Percentiles rank a stretch among this genome's conserved stretches.
Conservation (phyloP, 129 eudicot genomes). For the Tagetes erecta region DNA sequence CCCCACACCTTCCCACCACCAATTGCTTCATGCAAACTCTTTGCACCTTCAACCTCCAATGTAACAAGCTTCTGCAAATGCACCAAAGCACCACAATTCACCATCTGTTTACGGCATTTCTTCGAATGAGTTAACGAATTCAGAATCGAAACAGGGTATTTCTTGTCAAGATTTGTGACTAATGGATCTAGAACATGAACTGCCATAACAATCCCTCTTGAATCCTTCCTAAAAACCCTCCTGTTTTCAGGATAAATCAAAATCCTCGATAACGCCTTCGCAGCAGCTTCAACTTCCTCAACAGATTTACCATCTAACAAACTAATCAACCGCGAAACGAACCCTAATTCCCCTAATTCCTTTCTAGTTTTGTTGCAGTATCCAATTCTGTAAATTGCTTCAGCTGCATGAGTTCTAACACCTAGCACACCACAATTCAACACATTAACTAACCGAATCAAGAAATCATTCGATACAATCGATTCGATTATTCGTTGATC, state of each 20-base stretch:
- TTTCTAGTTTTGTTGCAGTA: slow-evolving; percentile 43
- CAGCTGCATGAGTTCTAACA: slow-evolving; percentile 62
- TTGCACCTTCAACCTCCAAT: slow-evolving; percentile 66
- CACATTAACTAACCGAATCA: slow-evolving; percentile 34
- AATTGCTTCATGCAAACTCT: slow-evolving; percentile 59
- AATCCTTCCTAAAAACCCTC: slow-evolving; percentile 53
- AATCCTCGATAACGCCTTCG: slow-evolving; percentile 50
- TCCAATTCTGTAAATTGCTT: slow-evolving; percentile 50
- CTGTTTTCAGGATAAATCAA: slow-evolving; percentile 41
- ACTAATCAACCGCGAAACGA: slow-evolving; percentile 47
- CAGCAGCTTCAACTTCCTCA: slow-evolving; percentile 65
- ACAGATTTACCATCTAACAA: slow-evolving; percentile 66
- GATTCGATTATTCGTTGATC: slow-evolving; percentile 50
- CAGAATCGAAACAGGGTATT: slow-evolving; percentile 51
- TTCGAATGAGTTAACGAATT: slow-evolving; percentile 49
- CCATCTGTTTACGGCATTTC: slow-evolving; percentile 69
- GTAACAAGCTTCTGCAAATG: slow-evolving; percentile 62
- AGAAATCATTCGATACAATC: slow-evolving; percentile 42
- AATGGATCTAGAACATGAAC: slow-evolving; percentile 59
- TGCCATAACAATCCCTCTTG: slow-evolving; percentile 46
- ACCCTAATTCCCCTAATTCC: slow-evolving; percentile 70
- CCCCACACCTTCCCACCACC: slow-evolving; percentile 68
- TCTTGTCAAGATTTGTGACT: slow-evolving; percentile 43
- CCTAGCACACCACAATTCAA: slow-evolving; percentile 55
- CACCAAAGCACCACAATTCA: slow-evolving; percentile 53